phyloP scores from a whole-genome alignment of 257 asterid genomes.

The Ligustrum vulgare region DNA sequence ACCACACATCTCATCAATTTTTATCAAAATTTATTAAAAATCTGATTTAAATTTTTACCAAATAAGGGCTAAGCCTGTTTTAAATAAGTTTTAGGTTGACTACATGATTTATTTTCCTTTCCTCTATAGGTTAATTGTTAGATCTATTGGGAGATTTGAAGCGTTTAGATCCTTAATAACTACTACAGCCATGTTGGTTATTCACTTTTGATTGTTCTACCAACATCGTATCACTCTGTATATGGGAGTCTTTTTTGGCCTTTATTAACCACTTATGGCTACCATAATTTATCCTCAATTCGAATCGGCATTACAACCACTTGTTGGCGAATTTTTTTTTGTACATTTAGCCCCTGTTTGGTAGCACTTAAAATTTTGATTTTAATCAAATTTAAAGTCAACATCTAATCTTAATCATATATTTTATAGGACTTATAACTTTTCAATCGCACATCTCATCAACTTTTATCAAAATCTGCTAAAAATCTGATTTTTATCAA shows the following conservation, averaged over 20 bases:
- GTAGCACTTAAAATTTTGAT: no score
- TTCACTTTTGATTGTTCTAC: not conserved
- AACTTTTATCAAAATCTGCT: no score
- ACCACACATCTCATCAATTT: no score
- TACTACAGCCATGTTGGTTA: not conserved
- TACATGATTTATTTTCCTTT: not conserved
- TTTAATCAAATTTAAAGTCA: no score
- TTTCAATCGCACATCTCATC: no score
- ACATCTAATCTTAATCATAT: no score
- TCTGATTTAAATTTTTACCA: no score
- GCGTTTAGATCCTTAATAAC: not conserved
- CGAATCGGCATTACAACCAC: not conserved
- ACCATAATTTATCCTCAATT: not conserved
- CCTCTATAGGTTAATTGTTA: not conserved
- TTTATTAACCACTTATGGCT: not conserved
- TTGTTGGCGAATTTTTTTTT: not conserved
- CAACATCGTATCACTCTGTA: not conserved
- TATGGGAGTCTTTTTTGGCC: not conserved
- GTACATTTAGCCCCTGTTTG: no score
- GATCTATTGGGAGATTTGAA: not conserved
- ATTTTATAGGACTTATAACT: no score
- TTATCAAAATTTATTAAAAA: no score
- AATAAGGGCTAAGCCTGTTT: no score
- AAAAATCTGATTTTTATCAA: no score
- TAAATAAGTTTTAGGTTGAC: not conserved